Evolutionary conservation across 2,329 filamentous ascomycete species (phyloP).

Genomic region (Xylariaceae sp.): DNA sequence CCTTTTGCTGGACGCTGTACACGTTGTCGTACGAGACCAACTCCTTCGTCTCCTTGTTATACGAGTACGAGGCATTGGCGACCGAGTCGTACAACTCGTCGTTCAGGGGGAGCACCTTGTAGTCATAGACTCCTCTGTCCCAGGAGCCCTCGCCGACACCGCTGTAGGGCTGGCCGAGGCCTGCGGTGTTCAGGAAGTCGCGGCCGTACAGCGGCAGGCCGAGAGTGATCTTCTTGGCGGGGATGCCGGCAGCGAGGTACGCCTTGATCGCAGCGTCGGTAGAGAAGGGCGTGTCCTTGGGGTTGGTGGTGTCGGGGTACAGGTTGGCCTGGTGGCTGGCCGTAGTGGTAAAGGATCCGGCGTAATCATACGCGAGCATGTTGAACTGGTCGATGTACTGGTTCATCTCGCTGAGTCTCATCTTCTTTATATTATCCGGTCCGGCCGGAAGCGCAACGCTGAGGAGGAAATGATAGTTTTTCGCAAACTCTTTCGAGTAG

Average conservation of each 20-base stretch:
- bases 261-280: constrained; percentile 58
- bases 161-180: constrained; percentile 57
- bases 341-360: constrained; percentile 59
- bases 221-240: constrained; percentile 62
- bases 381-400: constrained; percentile 49
- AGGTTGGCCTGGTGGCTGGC: constrained; percentile 71
- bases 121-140: constrained; percentile 75
- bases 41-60: constrained; percentile 52
- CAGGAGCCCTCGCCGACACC: constrained; percentile 64
- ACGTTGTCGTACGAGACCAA: constrained; percentile 71
- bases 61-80: constrained; percentile 64
- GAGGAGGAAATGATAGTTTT: constrained; percentile 47
- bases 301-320: constrained; percentile 48
- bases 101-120: constrained; percentile 66
- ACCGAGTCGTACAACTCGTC: constrained; percentile 52
- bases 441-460: constrained; percentile 49
- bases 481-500: constrained; percentile 40
- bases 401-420: constrained; percentile 43
- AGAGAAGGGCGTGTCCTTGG: constrained; percentile 61
- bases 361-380: constrained; percentile 70
- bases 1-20: constrained; percentile 55
- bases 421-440: constrained; percentile 40
- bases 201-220: constrained; percentile 80
- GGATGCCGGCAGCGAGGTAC: constrained; percentile 60
- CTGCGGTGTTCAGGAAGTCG: constrained; percentile 57